Conservation (phyloP, 2,329 filamentous ascomycete species). For the Scortechinia acanthostroma region DNA sequence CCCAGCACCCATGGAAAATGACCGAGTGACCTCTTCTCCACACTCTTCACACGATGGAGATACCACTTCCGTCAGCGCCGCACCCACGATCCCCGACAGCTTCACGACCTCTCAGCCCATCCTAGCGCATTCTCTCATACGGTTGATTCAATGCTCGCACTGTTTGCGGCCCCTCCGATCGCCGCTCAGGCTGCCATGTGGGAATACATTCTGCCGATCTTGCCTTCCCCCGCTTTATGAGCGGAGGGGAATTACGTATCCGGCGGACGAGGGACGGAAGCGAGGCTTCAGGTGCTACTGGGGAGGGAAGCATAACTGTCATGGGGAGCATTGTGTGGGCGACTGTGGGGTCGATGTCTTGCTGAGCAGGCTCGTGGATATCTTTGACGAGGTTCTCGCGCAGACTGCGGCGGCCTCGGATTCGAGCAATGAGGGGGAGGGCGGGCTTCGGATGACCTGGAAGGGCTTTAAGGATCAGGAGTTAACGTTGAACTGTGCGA, state of each 20-base stretch:
- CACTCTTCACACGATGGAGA: no score
- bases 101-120: no score
- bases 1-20: no score
- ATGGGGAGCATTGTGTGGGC: slow-evolving; percentile 64
- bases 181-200: slow-evolving; percentile 75
- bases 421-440: background rate
- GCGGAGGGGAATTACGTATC: slow-evolving; percentile 71
- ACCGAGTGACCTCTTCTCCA: no score
- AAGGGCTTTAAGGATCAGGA: background rate
- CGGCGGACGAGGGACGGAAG: slow-evolving; percentile 56
- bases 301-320: slow-evolving; percentile 41
- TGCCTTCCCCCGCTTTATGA: slow-evolving; percentile 66
- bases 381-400: slow-evolving; percentile 11
- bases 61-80: no score
- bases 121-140: slow-evolving; percentile 44
- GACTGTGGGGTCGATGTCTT: slow-evolving; percentile 76
- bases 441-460: no score
- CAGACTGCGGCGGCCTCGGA: background rate
- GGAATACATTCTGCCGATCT: slow-evolving; percentile 66
- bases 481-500: background rate
- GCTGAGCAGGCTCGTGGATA: slow-evolving; percentile 24
- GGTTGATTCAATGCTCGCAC: slow-evolving; percentile 69
- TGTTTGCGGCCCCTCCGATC: slow-evolving; percentile 64
- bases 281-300: slow-evolving; percentile 70
- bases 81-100: no score